These are phyloP conservation scores for Hypoxylon sp. DNA, from an alignment of 2,329 filamentous ascomycete species.

Conservation along the genomic window DNA sequence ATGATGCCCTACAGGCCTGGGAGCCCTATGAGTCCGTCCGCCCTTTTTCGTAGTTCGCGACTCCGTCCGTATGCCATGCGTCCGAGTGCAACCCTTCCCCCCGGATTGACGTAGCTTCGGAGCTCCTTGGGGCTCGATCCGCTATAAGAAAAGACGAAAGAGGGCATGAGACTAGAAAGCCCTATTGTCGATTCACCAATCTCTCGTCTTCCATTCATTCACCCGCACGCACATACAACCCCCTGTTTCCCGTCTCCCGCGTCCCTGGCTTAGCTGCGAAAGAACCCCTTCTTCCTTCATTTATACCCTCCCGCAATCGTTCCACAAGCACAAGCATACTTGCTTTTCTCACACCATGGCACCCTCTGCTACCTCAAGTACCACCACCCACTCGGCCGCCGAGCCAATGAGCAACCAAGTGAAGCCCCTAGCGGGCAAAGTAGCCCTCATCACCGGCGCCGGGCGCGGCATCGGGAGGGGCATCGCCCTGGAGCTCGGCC, in stretches of 20 bases:
- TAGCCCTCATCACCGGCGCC: conserved; percentile 73
- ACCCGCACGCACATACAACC: not conserved
- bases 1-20: conserved; percentile 1
- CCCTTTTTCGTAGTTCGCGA: conserved; percentile 14
- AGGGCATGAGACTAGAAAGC: conserved; percentile 1
- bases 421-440: conserved; percentile 63
- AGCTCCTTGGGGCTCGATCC: conserved; percentile 37
- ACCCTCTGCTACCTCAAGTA: conserved; percentile 48
- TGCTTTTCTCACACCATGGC: conserved; percentile 45
- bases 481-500: conserved; percentile 75
- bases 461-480: conserved; percentile 76
- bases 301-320: conserved; percentile 15
- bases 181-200: conserved; percentile 7
- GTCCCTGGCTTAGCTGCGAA: conserved; percentile 1
- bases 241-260: not conserved
- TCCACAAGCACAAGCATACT: conserved; percentile 26
- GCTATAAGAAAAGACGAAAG: conserved; percentile 32
- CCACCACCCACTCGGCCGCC: conserved; percentile 25
- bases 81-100: conserved; percentile 5
- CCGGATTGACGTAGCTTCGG: conserved; percentile 28
- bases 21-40: conserved; percentile 12
- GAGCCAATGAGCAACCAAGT: conserved; percentile 48
- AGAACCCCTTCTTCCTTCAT: conserved; percentile 3
- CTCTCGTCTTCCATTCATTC: not conserved
- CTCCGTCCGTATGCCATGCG: conserved; percentile 24